Evolutionary conservation across 768 basidiomycete species (phyloP), one percentile per base, ranked within the genome.

Genomic region (Leucocoprinus leucothites): DNA sequence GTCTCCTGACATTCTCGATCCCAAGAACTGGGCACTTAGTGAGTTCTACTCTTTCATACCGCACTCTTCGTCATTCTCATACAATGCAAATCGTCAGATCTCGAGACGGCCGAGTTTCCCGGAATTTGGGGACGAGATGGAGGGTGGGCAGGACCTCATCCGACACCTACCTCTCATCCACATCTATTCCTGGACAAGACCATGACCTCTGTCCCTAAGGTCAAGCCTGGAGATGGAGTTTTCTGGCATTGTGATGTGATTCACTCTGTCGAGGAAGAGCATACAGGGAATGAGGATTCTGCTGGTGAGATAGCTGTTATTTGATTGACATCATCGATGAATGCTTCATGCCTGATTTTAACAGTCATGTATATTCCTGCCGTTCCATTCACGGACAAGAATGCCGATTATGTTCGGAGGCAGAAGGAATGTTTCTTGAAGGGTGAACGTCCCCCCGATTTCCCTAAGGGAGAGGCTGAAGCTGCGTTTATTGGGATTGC

Each of bases 341-440:
- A 3, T 7, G 3, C 51, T 64, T 31, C 61, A 21, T 19, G 54
- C n/a, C 43, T 46, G 0, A 3, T 9, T 34, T 18, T 3, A 47
- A 31, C 60, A 81, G 88, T 90, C 44, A 87, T 91, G 82, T 91
- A 91, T 58, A 91, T 91, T 48, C 84, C 85, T 0, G 82, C 89
- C 5, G 82, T 86, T 9, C 88, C 87, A 0, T 70, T 79, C 52
- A 89, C 86, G 1, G 78, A 80, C 1, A 71, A 73, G 59, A 89
- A 89, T 65, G 72, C 72, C 36, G 73, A 68, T 13, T 91, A 91
- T 61, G 64, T 91, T 44, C 69, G 74, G 56, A 73, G 75, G 61
- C 91, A 92, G 67, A 81, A 74, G 28, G 79, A 82, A 36, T 67
- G 76, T 11, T 92, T 90, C 69, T 68, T 85, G 38, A 58, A 68